Evolutionary conservation across 2,329 filamentous ascomycete genomes (phyloP), one percentile per base, ranked within the genome.

Genomic region (Mycosphaerella arachidis): DNA sequence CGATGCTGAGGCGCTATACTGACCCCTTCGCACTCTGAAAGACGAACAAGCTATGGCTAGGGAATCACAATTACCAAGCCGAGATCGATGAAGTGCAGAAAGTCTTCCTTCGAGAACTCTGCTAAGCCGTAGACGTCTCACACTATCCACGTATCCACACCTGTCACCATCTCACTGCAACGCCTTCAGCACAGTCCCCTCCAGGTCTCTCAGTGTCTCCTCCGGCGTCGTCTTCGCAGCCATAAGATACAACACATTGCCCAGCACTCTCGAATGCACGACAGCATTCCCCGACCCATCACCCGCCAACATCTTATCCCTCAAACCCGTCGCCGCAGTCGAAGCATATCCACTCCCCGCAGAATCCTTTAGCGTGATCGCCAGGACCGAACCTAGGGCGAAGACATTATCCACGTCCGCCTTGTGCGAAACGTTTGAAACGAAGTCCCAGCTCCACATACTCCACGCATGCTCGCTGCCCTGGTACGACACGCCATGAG

Each of bases 351-450:
- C 82, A 12, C 57, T 54, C 77, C 64, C 56, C 20, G 72, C 69
- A 3, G 74, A 70, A 67, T 85, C 82, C 45, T 76, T 75, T 24
- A 86, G 65, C 12, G 79, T 78, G 40, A 95, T 86, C 0, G 88
- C 87, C 10, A 94, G 77, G 0, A 94, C 88, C 2, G 84, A 89
- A 0, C 91, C 91, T 1, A 94, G 75, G 0, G 90, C 87, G 77
- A 90, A 89, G 0, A 88, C 84, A 7, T 86, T 84, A 2, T 84
- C 79, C 0, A 94, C 84, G 0, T 77, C 74, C 0, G 75, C 63
- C 2, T 79, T 78, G 20, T 80, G 75, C 4, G 88, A 92, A 1
- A 92, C 68, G 12, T 76, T 72, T 1, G 76, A 73, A 1, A 92
- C 77, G 30, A 92, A 83, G 0, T 75, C 71, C 1, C 79, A 78